Conservation (phyloP, 345 rosid genomes). For the Brassica napus region DNA sequence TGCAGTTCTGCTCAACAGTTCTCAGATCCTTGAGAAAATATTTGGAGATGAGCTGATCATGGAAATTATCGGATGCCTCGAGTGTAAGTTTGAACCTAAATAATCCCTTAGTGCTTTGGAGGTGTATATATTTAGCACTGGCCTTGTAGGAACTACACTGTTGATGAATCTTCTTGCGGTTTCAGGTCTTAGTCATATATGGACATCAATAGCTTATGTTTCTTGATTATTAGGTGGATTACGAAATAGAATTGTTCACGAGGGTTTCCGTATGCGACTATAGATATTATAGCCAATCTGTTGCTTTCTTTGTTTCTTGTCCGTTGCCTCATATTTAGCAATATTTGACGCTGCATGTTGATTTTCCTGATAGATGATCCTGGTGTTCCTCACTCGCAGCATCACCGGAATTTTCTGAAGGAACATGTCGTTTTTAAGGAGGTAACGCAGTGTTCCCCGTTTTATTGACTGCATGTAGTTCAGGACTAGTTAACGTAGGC, state of each 20-base stretch:
- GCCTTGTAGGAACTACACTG: slow-evolving; percentile 6
- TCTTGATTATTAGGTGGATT: slow-evolving; percentile 17
- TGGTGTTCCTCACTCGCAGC: slow-evolving; percentile 68
- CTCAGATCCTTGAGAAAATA: slow-evolving; percentile 88
- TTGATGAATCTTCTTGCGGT: slow-evolving; percentile 7
- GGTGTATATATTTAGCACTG: slow-evolving; percentile 11
- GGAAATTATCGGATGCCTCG: slow-evolving; percentile 95
- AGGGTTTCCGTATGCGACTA: slow-evolving; percentile 4
- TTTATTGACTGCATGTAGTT: slow-evolving; percentile 11
- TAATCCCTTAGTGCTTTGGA: slow-evolving; percentile 2
- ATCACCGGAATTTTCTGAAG: slow-evolving; percentile 81
- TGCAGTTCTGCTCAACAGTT: slow-evolving; percentile 91
- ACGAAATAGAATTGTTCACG: slow-evolving; percentile 2
- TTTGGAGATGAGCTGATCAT: slow-evolving; percentile 95
- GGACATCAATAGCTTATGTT: slow-evolving; percentile 1
- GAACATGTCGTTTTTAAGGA: slow-evolving; percentile 95
- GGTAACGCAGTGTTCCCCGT: slow-evolving; percentile 48
- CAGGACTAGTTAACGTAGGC: slow-evolving; percentile 9
- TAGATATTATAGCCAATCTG: slow-evolving; percentile 6
- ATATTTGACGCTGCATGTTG: slow-evolving; percentile 18
- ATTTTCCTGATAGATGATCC: slow-evolving; percentile 74
- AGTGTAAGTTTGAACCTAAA: slow-evolving; percentile 61
- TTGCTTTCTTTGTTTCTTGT: slow-evolving; percentile 14
- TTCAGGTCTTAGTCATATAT: slow-evolving; percentile 19
- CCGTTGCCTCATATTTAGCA: slow-evolving; percentile 15